These are phyloP conservation scores for Syzygium syzygioides DNA, from an alignment of 441 rosid species.

Conservation along the genomic window DNA sequence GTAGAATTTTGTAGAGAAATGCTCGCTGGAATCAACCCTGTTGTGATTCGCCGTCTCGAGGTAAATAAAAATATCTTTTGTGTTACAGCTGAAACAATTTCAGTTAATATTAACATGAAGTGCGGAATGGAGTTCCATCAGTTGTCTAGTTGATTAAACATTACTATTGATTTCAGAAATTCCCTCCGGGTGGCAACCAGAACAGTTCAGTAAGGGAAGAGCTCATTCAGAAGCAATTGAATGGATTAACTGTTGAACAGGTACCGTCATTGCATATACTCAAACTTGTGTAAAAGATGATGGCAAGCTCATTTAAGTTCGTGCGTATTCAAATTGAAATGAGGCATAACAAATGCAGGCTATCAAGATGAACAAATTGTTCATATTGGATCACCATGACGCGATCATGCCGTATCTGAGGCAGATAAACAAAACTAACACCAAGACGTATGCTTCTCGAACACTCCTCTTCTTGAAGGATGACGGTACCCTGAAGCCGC, in stretches of 20 bases:
- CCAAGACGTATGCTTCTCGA: constrained; percentile 76
- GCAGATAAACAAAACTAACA: constrained; percentile 54
- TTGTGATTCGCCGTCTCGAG: constrained; percentile 49
- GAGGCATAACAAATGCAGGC: constrained; percentile 33
- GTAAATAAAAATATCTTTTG: constrained; percentile 17
- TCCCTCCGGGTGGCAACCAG: constrained; percentile 67
- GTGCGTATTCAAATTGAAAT: neutral
- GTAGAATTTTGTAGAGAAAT: constrained; percentile 76
- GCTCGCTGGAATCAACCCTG: constrained; percentile 74
- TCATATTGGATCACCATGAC: constrained; percentile 80
- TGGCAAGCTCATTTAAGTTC: neutral
- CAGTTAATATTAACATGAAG: neutral
- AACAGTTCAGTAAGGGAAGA: constrained; percentile 44
- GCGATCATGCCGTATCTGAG: constrained; percentile 60
- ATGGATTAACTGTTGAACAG: constrained; percentile 47
- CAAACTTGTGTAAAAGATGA: neutral
- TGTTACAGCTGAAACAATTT: neutral
- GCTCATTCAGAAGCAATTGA: constrained; percentile 38
- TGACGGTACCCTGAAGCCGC: constrained; percentile 65
- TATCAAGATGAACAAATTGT: constrained; percentile 43
- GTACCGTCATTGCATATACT: constrained; percentile 14
- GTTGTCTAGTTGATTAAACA: neutral
- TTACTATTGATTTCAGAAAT: constrained; percentile 33
- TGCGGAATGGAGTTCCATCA: neutral
- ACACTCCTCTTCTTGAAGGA: constrained; percentile 65